Base-by-base conservation (phyloP, 257 asterid species). In the Salvia hispanica region DNA sequence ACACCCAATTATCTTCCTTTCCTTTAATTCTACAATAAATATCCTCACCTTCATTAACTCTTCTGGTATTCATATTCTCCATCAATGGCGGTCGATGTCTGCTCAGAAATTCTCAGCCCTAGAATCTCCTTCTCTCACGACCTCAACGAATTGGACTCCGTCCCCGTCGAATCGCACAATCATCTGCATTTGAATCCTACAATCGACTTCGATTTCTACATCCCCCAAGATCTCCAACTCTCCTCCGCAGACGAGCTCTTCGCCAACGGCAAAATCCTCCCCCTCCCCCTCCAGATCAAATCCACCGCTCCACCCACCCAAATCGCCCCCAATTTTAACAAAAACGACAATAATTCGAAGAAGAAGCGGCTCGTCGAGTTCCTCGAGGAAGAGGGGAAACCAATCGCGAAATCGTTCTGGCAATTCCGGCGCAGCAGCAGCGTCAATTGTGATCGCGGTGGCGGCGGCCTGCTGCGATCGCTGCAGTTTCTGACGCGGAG, bases 231-330 rank as follows among this genome's bases (percentile, higher is more conserved):
- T 52, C 65, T 62, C 66, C 70, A 77, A 45, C 66, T 85, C 28
- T 82, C 96, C 0, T 78, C 97, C 0, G 97, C 97, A 2, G 97
- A 91, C 64, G 96, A 91, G 74, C 80, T 91, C 64, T 91, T 91
- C 70, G 78, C 95, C 78, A 62, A 91, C 48, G 97, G 97, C 71
- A 85, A 80, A 77, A 91, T 91, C 86, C 83, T 85, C 7, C 31
- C 31, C 31, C 31, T 25, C 31, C 97, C 97, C 1, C 69, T 81
- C 11, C 73, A 83, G 58, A 76, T 82, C 83, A 88, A 78, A 80
- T 76, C 80, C 55, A 14, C 13, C 34, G 1, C 54, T 59, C 58
- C 71, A 15, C 69, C 58, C 0, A 5, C 4, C 54, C 37, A 67
- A 58, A 72, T 5, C 14, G 69, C 60, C 43, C 43, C 85, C 1